Percentiles rank a stretch among this genome's conserved stretches.
Conservation (phyloP, 768 basidiomycete species). For the Suillus plorans region DNA sequence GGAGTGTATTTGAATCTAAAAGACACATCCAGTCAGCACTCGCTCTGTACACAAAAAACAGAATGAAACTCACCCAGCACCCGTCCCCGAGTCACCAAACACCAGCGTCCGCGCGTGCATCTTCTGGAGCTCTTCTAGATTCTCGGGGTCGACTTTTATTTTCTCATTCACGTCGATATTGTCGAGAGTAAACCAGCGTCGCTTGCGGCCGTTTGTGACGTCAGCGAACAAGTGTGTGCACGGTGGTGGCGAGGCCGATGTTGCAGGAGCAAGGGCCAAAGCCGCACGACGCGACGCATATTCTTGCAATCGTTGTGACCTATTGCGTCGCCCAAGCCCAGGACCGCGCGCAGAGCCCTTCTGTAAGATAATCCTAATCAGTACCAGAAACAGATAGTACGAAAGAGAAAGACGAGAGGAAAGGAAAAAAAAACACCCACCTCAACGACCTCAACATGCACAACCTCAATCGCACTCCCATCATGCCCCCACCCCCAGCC, state of each 20-base stretch:
- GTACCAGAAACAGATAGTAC: constrained; percentile 7
- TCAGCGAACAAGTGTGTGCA: constrained; percentile 21
- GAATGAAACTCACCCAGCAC: constrained; percentile 42
- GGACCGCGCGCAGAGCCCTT: constrained; percentile 49
- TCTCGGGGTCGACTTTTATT: constrained; percentile 19
- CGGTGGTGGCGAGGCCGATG: constrained; percentile 25
- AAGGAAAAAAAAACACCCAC: constrained; percentile 38
- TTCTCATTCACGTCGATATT: constrained; percentile 20
- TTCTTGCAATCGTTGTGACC: constrained; percentile 65
- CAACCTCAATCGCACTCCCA: constrained; percentile 72
- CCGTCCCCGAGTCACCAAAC: constrained; percentile 41
- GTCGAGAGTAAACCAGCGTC: constrained; percentile 22
- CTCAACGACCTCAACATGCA: constrained; percentile 61
- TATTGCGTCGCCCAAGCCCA: constrained; percentile 61
- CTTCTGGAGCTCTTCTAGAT: constrained; percentile 38
- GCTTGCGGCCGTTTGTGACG: constrained; percentile 37
- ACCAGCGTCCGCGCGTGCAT: constrained; percentile 48
- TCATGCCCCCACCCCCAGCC: constrained; percentile 82
- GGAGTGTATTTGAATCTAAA: constrained; percentile 56
- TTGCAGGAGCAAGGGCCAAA: constrained; percentile 24
- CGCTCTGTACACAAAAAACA: neutral
- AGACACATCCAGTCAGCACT: neutral
- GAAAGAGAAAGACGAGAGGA: neutral
- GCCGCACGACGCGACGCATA: constrained; percentile 61
- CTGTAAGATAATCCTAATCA: constrained; percentile 30